Conservation (phyloP, 1,139 yeast genomes). For the Martiniozyma asiatica region DNA sequence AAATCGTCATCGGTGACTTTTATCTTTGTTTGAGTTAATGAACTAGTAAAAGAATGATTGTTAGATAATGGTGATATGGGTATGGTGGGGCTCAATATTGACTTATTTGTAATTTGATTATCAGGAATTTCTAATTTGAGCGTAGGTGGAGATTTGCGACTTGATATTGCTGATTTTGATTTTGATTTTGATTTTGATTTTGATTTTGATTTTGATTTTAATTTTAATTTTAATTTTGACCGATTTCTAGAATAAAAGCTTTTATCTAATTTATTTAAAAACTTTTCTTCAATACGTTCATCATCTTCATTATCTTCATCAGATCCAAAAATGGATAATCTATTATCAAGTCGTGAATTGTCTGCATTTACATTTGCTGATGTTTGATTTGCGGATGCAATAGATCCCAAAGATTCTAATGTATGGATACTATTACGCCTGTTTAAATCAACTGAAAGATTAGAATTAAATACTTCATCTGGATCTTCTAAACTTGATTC, state of each 20-base stretch:
- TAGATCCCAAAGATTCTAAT: no score
- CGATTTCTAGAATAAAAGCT: background rate
- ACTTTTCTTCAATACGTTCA: background rate
- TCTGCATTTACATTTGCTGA: no score
- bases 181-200: background rate
- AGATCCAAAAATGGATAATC: background rate
- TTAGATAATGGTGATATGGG: no score
- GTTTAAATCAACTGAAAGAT: no score
- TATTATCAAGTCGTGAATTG: no score
- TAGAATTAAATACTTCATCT: no score
- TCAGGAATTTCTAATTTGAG: background rate
- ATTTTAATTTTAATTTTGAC: background rate
- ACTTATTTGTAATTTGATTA: background rate
- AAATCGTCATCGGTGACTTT: slow-evolving; percentile 3
- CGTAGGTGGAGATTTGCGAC: background rate
- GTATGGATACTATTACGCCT: no score
- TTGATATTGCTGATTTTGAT: background rate
- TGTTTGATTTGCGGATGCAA: no score
- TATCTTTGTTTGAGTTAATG: no score
- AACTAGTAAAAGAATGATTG: no score
- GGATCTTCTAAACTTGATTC: no score
- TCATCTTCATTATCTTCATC: background rate
- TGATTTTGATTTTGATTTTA: background rate
- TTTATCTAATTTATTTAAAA: background rate
- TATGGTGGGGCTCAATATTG: no score